A percentile compares a stretch with the other conserved stretches of the same genome.
Evolutionary conservation across 2,329 filamentous ascomycete genomes (phyloP).

Genomic region (Cyanodermella asteris): DNA sequence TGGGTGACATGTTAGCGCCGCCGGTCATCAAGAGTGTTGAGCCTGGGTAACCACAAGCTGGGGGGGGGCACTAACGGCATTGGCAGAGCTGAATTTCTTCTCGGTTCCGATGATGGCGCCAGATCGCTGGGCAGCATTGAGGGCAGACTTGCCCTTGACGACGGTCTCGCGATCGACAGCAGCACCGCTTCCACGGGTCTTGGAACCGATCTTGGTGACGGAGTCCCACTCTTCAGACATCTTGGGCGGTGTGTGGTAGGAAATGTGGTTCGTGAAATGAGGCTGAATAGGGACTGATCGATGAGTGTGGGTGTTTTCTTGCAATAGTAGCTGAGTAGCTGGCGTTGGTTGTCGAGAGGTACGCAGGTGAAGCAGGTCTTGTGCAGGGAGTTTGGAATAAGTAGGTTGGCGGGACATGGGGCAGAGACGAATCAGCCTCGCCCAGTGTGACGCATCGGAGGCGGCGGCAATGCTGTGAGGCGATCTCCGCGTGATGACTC

Average conservation of each 20-base stretch:
- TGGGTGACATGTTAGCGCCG: constrained; percentile 2
- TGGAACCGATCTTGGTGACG: constrained; percentile 86
- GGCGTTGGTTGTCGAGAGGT: not conserved
- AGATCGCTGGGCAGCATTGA: constrained; percentile 74
- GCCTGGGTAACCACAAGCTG: constrained; percentile 4
- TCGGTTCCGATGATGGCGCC: constrained; percentile 63
- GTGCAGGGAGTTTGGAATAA: not conserved
- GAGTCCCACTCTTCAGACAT: constrained; percentile 71
- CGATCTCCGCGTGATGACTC: too few species aligned
- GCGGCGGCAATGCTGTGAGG: too few species aligned
- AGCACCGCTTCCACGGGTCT: constrained; percentile 46
- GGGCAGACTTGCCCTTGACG: constrained; percentile 56
- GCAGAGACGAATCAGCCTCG: too few species aligned
- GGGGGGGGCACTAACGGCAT: constrained; percentile 40
- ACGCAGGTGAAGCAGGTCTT: not conserved
- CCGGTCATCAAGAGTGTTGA: not conserved
- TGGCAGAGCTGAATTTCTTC: constrained; percentile 71
- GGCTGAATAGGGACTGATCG: too few species aligned
- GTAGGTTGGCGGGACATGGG: not conserved
- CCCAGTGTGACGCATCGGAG: too few species aligned
- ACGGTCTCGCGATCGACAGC: constrained; percentile 57
- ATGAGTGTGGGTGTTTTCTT: not conserved
- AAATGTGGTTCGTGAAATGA: too few species aligned
- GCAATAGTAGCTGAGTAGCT: not conserved
- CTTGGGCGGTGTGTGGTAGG: constrained; percentile 9